Percentiles rank a stretch among this genome's conserved stretches.
Conservation (phyloP, 768 basidiomycete species). For the Tephrocybe sp. region DNA sequence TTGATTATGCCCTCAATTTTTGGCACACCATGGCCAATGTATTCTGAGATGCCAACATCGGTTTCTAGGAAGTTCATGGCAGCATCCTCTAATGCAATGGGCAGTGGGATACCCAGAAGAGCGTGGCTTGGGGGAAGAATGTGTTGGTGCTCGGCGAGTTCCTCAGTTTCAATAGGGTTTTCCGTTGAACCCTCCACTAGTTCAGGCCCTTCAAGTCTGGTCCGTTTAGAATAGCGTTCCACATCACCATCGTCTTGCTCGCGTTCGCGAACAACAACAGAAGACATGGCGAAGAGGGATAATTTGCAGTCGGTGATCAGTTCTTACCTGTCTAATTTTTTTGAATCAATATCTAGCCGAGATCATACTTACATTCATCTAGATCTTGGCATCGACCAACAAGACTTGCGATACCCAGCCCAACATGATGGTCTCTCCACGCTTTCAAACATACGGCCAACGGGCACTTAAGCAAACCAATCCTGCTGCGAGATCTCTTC, state of each 20-base stretch:
- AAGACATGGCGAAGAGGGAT: conserved; percentile 29
- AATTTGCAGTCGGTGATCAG: conserved; percentile 14
- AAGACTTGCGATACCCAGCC: background rate
- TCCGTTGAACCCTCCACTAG: conserved; percentile 8
- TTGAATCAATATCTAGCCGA: conserved; percentile 17
- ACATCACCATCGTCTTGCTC: conserved; percentile 48
- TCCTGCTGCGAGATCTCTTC: conserved; percentile 74
- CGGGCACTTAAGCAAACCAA: conserved; percentile 63
- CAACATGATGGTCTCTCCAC: conserved; percentile 29
- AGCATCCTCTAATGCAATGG: conserved; percentile 47
- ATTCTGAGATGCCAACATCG: conserved; percentile 91
- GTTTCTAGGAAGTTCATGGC: conserved; percentile 66
- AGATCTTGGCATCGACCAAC: background rate
- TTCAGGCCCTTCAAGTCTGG: conserved; percentile 33
- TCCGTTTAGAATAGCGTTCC: conserved; percentile 45
- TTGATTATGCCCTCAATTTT: conserved; percentile 93
- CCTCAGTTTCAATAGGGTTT: background rate
- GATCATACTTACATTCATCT: conserved; percentile 21
- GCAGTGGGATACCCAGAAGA: conserved; percentile 60
- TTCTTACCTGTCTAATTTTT: conserved; percentile 2
- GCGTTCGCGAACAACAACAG: conserved; percentile 45
- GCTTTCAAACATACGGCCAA: conserved; percentile 58
- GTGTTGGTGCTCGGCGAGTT: conserved; percentile 24
- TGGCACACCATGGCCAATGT: conserved; percentile 67
- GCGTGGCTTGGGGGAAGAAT: conserved; percentile 75